Evolutionary conservation across 75 land plant species (phyloP).

Genomic region (Isoetes taiwanensis): DNA sequence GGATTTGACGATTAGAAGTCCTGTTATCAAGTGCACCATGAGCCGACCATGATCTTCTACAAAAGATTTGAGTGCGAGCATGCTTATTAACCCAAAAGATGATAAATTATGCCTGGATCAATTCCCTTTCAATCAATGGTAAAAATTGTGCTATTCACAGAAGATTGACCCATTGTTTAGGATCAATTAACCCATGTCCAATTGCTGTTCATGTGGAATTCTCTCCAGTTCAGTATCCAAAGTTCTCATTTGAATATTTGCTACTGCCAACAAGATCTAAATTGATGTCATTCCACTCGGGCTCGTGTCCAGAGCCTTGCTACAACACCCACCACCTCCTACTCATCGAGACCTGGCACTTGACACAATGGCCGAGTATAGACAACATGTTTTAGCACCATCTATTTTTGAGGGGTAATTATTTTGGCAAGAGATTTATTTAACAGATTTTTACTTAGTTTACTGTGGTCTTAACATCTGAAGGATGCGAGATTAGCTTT

Average conservation of each 20-base stretch:
- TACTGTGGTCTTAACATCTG: no score
- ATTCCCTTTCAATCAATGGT: not conserved
- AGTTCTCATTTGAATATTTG: no score
- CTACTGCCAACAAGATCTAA: not conserved
- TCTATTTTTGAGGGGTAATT: not conserved
- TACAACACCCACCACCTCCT: not conserved
- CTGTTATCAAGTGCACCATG: no score
- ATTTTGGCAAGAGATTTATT: no score
- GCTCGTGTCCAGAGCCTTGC: not conserved
- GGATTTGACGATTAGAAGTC: no score
- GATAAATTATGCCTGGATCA: no score
- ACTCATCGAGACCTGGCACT: not conserved
- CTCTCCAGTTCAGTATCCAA: not conserved
- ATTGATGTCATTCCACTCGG: not conserved
- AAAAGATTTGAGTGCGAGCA: no score
- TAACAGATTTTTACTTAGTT: no score
- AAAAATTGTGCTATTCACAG: not conserved
- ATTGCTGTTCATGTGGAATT: not conserved
- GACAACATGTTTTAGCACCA: not conserved
- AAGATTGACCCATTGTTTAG: not conserved
- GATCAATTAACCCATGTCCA: slow-evolving; percentile 5
- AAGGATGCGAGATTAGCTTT: no score
- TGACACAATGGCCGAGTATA: not conserved
- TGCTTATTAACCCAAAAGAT: no score
- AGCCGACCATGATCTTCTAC: no score